These are phyloP conservation scores for Striga hermonthica DNA, from an alignment of 305 asterid species.

Conservation along the genomic window DNA sequence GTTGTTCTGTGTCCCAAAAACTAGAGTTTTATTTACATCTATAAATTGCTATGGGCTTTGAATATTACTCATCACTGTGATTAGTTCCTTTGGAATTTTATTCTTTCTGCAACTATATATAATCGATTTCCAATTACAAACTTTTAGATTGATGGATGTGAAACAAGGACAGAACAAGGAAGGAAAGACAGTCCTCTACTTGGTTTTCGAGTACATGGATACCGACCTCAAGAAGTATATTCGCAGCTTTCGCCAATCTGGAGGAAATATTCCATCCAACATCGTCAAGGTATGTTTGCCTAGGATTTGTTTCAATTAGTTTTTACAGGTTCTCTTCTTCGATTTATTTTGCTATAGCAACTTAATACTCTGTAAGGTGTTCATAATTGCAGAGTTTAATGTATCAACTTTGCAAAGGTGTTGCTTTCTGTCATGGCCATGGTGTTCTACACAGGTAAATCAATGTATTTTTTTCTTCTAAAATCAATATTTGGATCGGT, in stretches of 20 bases:
- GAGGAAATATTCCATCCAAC: conserved; percentile 46
- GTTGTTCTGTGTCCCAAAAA: too few relatives aligned
- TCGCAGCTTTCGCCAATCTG: conserved; percentile 62
- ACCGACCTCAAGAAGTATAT: conserved; percentile 89
- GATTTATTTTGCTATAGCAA: not conserved
- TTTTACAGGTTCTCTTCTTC: not conserved
- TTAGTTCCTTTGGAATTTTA: too few relatives aligned
- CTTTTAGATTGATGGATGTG: conserved; percentile 77
- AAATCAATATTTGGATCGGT: too few relatives aligned
- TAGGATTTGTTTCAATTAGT: not conserved
- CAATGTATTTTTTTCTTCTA: not conserved
- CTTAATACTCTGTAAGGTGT: not conserved
- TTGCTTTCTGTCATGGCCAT: conserved; percentile 95
- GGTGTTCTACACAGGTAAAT: conserved; percentile 84
- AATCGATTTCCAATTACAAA: conserved; percentile 5
- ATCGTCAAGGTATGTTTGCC: conserved; percentile 53
- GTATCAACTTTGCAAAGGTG: conserved; percentile 97
- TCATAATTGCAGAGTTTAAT: conserved; percentile 61
- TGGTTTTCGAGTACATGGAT: conserved; percentile 96
- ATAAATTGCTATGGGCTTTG: too few relatives aligned
- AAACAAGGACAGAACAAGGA: conserved; percentile 89
- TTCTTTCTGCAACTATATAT: not conserved
- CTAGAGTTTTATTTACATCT: too few relatives aligned
- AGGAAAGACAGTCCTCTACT: conserved; percentile 86
- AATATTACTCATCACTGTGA: too few relatives aligned